These are phyloP conservation scores for Stephanodiscus triporus DNA, from an alignment of 108 stramenopile species.

Conservation along the genomic window DNA sequence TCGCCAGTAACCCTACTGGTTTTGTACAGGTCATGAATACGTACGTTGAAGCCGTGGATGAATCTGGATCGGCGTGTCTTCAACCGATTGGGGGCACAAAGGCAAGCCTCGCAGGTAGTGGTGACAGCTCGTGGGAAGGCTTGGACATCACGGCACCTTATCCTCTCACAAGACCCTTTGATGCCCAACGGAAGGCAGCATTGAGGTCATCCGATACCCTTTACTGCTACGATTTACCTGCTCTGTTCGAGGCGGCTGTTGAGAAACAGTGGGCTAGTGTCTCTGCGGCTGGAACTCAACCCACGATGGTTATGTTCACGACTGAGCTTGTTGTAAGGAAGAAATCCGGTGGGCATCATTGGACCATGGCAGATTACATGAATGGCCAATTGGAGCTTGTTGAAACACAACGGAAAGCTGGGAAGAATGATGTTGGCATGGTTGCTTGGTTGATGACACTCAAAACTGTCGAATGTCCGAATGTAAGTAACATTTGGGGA, in stretches of 20 bases:
- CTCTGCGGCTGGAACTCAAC: slow-evolving; percentile 58
- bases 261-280: slow-evolving; percentile 82
- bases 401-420: slow-evolving; percentile 86
- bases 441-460: slow-evolving; percentile 97
- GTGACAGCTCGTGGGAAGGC: slow-evolving; percentile 93
- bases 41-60: slow-evolving; percentile 93
- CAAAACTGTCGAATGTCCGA: slow-evolving; percentile 96
- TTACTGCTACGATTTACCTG: slow-evolving; percentile 96
- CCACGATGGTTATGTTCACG: slow-evolving; percentile 90
- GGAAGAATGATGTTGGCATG: slow-evolving; percentile 99
- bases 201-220: slow-evolving; percentile 85
- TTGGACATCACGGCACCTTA: slow-evolving; percentile 84
- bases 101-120: slow-evolving; percentile 77
- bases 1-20: slow-evolving; percentile 97
- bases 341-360: slow-evolving; percentile 53
- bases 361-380: slow-evolving; percentile 89
- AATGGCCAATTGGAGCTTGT: slow-evolving; percentile 83
- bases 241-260: slow-evolving; percentile 94
- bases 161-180: slow-evolving; percentile 91
- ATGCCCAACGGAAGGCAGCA: slow-evolving; percentile 90
- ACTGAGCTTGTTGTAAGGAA: slow-evolving; percentile 92
- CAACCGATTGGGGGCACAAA: slow-evolving; percentile 89
- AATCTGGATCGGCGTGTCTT: slow-evolving; percentile 71
- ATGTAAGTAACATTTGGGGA: slow-evolving; percentile 44
- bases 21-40: slow-evolving; percentile 95